Evolutionary conservation across 2,329 filamentous ascomycete genomes (phyloP).

Genomic region (Colletotrichum incanum): DNA sequence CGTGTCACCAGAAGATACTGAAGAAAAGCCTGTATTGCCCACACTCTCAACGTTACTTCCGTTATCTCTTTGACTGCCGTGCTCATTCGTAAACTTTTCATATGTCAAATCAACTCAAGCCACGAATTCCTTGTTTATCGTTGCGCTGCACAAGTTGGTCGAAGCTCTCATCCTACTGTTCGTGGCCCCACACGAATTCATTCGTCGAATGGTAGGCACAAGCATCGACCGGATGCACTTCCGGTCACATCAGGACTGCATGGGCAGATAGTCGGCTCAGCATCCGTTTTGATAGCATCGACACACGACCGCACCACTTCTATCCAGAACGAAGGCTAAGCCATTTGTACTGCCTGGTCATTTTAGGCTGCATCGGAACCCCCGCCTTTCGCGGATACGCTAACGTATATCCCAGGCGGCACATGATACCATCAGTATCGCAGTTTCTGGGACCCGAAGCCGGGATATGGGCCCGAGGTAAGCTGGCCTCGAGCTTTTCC

Average conservation of each 20-base stretch:
- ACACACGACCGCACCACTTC: not conserved
- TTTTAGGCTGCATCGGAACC: not conserved
- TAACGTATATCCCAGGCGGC: not conserved
- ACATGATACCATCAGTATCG: not conserved
- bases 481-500: slow-evolving; percentile 8
- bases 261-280: not conserved
- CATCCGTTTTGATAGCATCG: not conserved
- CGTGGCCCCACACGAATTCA: not conserved
- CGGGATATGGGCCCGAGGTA: slow-evolving; percentile 22
- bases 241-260: not conserved
- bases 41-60: too few species aligned
- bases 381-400: slow-evolving; percentile 14
- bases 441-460: slow-evolving; percentile 12
- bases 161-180: too few species aligned
- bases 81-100: too few species aligned
- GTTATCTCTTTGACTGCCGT: not conserved
- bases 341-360: too few species aligned
- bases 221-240: not conserved
- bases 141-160: not conserved
- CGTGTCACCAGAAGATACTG: too few species aligned
- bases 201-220: not conserved
- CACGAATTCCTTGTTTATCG: not conserved
- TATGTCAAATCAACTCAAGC: not conserved
- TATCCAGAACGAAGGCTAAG: not conserved
- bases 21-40: too few species aligned